phyloP scores from a whole-genome alignment of 148 eudicot genomes.

The Cornus kousa region DNA sequence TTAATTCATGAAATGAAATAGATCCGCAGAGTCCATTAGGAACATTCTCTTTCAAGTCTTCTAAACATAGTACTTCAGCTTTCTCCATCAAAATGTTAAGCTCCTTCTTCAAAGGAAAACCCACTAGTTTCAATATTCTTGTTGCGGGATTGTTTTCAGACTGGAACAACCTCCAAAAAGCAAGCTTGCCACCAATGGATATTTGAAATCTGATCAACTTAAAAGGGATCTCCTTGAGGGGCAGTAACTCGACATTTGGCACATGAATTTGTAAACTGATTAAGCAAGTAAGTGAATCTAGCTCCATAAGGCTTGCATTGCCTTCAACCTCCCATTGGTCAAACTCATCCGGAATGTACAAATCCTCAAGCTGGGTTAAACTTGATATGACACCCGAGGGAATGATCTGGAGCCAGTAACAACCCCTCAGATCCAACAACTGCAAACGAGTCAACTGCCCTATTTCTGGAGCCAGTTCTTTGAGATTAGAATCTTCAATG shows the following conservation, averaged over 20 bases:
- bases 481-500: not conserved
- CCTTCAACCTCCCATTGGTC: not conserved
- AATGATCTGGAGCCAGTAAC: not conserved
- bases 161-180: too few relatives aligned
- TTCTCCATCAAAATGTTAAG: not conserved
- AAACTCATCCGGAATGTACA: not conserved
- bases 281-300: not conserved
- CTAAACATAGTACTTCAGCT: not conserved
- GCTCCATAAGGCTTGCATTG: not conserved
- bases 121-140: not conserved
- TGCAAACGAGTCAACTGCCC: conserved; percentile 1
- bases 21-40: too few relatives aligned
- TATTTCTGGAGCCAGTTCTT: not conserved
- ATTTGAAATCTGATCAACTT: not conserved
- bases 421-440: not conserved
- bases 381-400: conserved; percentile 9
- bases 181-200: not conserved
- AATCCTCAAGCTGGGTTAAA: not conserved
- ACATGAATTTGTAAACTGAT: not conserved
- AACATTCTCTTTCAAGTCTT: too few relatives aligned
- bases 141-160: too few relatives aligned
- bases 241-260: not conserved
- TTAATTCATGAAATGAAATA: not conserved
- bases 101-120: not conserved
- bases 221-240: not conserved